Base-by-base conservation (phyloP, 306 rosid genomes). In the Begonia masoniana region DNA sequence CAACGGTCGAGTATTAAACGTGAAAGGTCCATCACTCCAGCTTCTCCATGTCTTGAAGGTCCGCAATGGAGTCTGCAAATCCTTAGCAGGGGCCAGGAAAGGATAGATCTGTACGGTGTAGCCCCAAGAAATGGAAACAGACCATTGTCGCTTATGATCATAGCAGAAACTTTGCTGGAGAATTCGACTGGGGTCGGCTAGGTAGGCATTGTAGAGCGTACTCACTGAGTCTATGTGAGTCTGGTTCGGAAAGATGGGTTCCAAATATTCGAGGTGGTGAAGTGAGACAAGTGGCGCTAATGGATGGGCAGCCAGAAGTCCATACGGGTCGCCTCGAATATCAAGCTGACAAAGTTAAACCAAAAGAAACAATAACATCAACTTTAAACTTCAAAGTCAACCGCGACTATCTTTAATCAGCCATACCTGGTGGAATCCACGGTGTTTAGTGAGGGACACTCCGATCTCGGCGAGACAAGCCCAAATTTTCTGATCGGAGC, bases 391-490 rank as follows among this genome's bases (percentile, higher is more conserved):
- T 17, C 0, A 36, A 1, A 15, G 12, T 17, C 11, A 15, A 4
- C 54, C 8, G 2, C 9, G 23, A 17, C 1, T 21, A 1, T 11
- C 4, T 10, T 45, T 2, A 45, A 45, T 11, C 13, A 10, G 49
- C 2, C 53, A 58, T 74, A 92, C 99, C 99, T 92, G 99, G 65
- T 92, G 99, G 79, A 92, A 86, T 58, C 99, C 99, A 16, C 61
- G 59, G 16, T 81, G 79, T 45, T 14, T 42, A 1, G 93, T 92
- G 52, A 92, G 94, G 10, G 94, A 69, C 43, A 87, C 93, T 17
- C 96, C 99, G 47, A 81, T 39, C 73, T 92, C 99, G 15, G 54
- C 60, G 11, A 81, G 65, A 58, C 99, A 92, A 3, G 96, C 99
- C 94, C 87, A 83, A 13, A 92, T 63, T 70, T 93, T 70, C 67